Percentiles rank a stretch among this genome's conserved stretches.
phyloP scores from a whole-genome alignment of 2,329 filamentous ascomycete species.

The Westerdykella aurantiaca region DNA sequence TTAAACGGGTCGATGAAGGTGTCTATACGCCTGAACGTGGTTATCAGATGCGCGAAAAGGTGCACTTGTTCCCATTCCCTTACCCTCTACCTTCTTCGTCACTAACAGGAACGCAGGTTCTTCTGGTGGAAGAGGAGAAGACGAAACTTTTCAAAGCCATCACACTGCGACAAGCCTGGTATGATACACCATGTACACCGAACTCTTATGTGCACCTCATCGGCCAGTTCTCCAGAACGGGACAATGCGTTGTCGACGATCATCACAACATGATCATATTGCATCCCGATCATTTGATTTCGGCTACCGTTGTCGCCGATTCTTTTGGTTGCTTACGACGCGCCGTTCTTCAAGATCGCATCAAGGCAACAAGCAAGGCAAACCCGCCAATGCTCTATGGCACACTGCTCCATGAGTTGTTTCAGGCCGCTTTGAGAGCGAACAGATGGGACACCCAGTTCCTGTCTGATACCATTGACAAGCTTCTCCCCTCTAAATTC shows the following conservation, averaged over 20 bases:
- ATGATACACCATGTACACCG: constrained; percentile 67
- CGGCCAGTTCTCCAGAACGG: constrained; percentile 63
- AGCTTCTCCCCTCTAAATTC: constrained; percentile 67
- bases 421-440: constrained; percentile 78
- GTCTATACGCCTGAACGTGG: constrained; percentile 62
- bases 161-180: constrained; percentile 79
- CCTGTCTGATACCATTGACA: constrained; percentile 60
- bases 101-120: constrained; percentile 52
- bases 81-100: not conserved
- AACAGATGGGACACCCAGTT: constrained; percentile 74
- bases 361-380: constrained; percentile 81
- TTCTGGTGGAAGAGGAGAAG: constrained; percentile 76
- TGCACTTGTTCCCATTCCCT: constrained; percentile 31
- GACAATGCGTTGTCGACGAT: constrained; percentile 78
- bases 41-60: constrained; percentile 63
- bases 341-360: constrained; percentile 87
- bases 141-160: constrained; percentile 62
- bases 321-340: constrained; percentile 87
- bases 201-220: constrained; percentile 83
- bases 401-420: constrained; percentile 89
- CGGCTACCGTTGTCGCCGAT: constrained; percentile 91
- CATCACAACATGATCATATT: constrained; percentile 77
- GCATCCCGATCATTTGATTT: constrained; percentile 92
- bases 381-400: constrained; percentile 83
- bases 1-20: constrained; percentile 66